Conservation (phyloP, 139 green algal genomes). For the Micromonas commoda region DNA sequence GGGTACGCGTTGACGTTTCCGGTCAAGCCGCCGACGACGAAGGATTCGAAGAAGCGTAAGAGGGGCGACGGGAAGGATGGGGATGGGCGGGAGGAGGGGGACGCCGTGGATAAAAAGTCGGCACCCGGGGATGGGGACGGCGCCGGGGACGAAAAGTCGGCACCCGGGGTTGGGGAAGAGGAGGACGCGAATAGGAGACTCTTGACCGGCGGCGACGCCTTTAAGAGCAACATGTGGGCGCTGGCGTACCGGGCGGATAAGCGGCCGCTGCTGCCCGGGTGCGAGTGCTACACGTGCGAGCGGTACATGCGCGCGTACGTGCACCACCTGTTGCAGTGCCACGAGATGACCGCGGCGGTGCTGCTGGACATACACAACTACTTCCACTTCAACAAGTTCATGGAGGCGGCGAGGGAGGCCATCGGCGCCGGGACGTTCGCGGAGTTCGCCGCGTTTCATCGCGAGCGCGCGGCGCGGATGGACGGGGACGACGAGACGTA, state of each 20-base stretch:
- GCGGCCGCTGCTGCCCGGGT: conserved; percentile 9
- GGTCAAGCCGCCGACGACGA: background rate
- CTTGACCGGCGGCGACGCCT: background rate
- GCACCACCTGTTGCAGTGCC: conserved; percentile 7
- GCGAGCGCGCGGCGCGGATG: background rate
- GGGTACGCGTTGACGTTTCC: conserved; percentile 12
- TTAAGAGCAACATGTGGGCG: conserved; percentile 2
- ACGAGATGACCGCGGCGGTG: conserved; percentile 8
- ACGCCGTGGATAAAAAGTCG: no score
- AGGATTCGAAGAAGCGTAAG: background rate
- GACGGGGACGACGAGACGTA: background rate
- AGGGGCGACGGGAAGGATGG: background rate
- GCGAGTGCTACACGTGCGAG: conserved; percentile 13
- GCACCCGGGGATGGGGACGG: no score
- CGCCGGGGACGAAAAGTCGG: no score
- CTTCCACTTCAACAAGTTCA: background rate
- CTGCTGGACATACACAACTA: conserved; percentile 13
- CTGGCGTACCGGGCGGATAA: background rate
- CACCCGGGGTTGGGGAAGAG: no score
- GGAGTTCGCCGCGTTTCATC: conserved; percentile 4
- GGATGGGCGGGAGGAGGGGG: no score
- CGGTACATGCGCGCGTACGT: conserved; percentile 8
- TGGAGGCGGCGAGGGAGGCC: background rate
- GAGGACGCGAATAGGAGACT: background rate
- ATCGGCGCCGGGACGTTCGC: background rate